phyloP scores from a whole-genome alignment of 2,329 filamentous ascomycete genomes.

The Fusarium torulosum region DNA sequence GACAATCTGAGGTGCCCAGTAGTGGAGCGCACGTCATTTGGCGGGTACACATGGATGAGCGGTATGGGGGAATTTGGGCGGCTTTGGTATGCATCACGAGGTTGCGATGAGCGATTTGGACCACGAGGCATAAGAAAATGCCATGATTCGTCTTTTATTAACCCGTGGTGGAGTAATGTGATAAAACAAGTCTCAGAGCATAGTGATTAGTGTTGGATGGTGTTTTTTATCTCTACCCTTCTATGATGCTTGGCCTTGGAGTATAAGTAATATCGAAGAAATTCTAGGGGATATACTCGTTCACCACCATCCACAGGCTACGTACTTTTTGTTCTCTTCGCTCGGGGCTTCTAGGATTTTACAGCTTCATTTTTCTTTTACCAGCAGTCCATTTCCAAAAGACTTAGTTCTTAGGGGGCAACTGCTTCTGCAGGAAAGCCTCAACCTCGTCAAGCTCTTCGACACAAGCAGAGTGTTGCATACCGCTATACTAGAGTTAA shows the following conservation, averaged over 20 bases:
- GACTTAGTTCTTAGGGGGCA: conserved; percentile 54
- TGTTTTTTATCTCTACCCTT: conserved; percentile 10
- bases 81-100: conserved; percentile 32
- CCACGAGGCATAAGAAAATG: conserved; percentile 19
- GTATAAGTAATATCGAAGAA: neutral
- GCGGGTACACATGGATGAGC: conserved; percentile 6
- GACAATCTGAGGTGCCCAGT: conserved; percentile 18
- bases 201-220: neutral
- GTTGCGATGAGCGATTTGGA: conserved; percentile 11
- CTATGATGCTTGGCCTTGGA: neutral
- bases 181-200: conserved; percentile 2
- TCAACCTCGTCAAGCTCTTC: conserved; percentile 88
- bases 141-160: conserved; percentile 18
- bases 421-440: conserved; percentile 60
- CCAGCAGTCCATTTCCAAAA: neutral
- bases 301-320: neutral
- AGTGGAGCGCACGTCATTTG: conserved; percentile 44
- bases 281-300: neutral
- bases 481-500: conserved; percentile 62
- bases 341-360: neutral
- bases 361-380: neutral
- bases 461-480: conserved; percentile 80
- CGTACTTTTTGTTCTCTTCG: neutral
- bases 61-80: neutral
- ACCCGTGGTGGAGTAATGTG: conserved; percentile 17